Evolutionary conservation across 106 monocot species (phyloP).

Genomic region (Apostasia ramifera): DNA sequence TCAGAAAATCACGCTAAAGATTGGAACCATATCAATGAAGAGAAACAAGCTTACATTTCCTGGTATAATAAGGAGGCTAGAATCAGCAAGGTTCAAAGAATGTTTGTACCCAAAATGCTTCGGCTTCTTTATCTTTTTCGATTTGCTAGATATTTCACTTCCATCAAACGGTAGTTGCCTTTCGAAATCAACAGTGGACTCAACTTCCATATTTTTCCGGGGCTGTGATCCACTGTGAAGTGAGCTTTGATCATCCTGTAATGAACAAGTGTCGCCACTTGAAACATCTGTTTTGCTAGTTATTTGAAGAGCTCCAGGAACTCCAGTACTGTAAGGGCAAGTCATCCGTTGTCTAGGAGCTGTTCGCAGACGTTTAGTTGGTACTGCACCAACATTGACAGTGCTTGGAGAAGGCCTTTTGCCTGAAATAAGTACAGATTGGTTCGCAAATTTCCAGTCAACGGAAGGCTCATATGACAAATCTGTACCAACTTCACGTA

Average conservation of each 20-base stretch:
- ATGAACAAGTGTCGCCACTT: conserved; percentile 87
- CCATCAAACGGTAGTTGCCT: conserved; percentile 51
- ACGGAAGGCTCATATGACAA: conserved; percentile 36
- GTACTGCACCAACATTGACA: conserved; percentile 49
- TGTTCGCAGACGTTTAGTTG: conserved; percentile 78
- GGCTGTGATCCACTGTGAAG: conserved; percentile 49
- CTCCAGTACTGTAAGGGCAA: conserved; percentile 47
- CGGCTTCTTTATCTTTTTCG: conserved; percentile 84
- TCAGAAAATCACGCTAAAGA: not conserved
- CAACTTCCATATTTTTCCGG: conserved; percentile 64
- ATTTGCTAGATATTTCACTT: conserved; percentile 36
- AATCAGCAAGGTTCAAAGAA: conserved; percentile 36
- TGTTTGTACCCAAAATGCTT: conserved; percentile 58
- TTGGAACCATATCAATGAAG: not conserved
- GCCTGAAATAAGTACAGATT: conserved; percentile 22
- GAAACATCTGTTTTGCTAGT: conserved; percentile 92
- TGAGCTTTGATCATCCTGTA: conserved; percentile 78
- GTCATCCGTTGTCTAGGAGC: conserved; percentile 60
- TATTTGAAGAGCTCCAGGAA: conserved; percentile 24
- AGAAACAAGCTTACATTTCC: conserved; percentile 43
- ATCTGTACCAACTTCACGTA: conserved; percentile 32
- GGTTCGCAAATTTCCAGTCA: conserved; percentile 40
- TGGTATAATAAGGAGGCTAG: conserved; percentile 30
- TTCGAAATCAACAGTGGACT: conserved; percentile 75
- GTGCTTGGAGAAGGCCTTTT: conserved; percentile 49